Evolutionary conservation across 2,329 filamentous ascomycete genomes (phyloP), one percentile per base, ranked within the genome.

Genomic region (Monosporascus sp.): DNA sequence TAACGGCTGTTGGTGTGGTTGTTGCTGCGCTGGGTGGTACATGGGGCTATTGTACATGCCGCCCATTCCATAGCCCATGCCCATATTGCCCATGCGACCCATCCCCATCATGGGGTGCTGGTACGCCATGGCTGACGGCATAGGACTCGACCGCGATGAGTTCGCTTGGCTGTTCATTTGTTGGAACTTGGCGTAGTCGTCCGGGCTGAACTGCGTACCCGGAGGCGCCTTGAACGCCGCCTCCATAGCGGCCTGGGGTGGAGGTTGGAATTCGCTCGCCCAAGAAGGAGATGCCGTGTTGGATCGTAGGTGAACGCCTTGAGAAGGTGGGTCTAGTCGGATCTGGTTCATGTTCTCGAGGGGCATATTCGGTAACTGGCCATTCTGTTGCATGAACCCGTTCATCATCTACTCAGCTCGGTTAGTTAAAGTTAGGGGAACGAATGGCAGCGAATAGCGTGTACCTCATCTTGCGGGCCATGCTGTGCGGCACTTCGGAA

Each of bases 171-270:
- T 79, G 58, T 81, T 85, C 69, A 86, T 81, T 66, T 91, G 87
- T 67, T 91, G 88, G 70, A 96, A 97, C 57, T 86, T 85, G 48
- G 89, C 85, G 70, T 96, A 97, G 61, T 97, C 94, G 46, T 90
- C 87, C 25, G 91, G 78, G 56, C 78, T 88, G 71, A 97, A 96
- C 22, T 81, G 80, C 3, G 80, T 74, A 8, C 71, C 80, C 57
- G 73, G 77, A 50, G 80, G 77, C 51, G 73, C 79, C 71, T 79
- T 83, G 73, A 86, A 88, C 7, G 82, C 79, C 57, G 88, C 77
- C 70, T 92, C 88, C 86, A 92, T 86, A 57, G 82, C 77, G 37
- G 83, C 77, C 69, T 90, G 82, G 54, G 70, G 72, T 58, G 61
- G 65, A 11, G 64, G 62, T 48, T 76, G 75, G 65, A 80, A 81